Conservation (phyloP, 2,329 filamentous ascomycete genomes). For the Thelonectria blattea region DNA sequence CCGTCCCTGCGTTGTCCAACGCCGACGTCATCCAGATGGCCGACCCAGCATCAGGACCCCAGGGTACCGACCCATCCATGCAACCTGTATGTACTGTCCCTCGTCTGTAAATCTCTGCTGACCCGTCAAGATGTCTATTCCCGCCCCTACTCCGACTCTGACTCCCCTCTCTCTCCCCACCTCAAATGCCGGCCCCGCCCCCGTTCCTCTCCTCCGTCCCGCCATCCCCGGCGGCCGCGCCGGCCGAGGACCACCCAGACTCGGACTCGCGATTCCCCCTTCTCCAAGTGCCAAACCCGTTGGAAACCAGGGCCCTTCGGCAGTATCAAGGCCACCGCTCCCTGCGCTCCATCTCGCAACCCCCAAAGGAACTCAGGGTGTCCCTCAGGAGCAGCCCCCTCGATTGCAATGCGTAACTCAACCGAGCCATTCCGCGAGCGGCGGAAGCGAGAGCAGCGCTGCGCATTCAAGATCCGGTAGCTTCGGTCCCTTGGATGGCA, state of each 20-base stretch:
- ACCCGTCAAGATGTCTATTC: conserved; percentile 22
- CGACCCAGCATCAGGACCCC: conserved; percentile 32
- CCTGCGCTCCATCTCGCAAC: conserved; percentile 87
- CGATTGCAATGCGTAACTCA: conserved; percentile 58
- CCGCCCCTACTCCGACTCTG: conserved; percentile 22
- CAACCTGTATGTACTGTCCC: conserved; percentile 30
- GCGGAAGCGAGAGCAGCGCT: conserved; percentile 79
- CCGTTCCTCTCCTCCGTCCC: conserved; percentile 81
- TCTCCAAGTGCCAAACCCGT: conserved; percentile 84
- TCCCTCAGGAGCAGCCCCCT: conserved; percentile 70
- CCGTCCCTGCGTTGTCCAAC: conserved; percentile 13
- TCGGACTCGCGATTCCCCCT: conserved; percentile 89
- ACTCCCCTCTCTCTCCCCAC: conserved; percentile 41
- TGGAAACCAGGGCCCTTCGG: conserved; percentile 52
- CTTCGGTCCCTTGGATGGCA: conserved; percentile 77
- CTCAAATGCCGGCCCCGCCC: conserved; percentile 57
- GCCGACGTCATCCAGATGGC: conserved; percentile 30
- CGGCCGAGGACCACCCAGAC: conserved; percentile 71
- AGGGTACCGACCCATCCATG: conserved; percentile 29
- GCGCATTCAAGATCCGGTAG: conserved; percentile 84
- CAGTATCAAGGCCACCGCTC: conserved; percentile 58
- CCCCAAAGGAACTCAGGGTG: conserved; percentile 80
- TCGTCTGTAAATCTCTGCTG: conserved; percentile 18
- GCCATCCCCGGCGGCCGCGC: conserved; percentile 76
- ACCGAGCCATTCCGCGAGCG: conserved; percentile 71